A percentile compares a stretch with the other conserved stretches of the same genome.
phyloP scores from a whole-genome alignment of 2,329 filamentous ascomycete species.

The Cladosporium velox region DNA sequence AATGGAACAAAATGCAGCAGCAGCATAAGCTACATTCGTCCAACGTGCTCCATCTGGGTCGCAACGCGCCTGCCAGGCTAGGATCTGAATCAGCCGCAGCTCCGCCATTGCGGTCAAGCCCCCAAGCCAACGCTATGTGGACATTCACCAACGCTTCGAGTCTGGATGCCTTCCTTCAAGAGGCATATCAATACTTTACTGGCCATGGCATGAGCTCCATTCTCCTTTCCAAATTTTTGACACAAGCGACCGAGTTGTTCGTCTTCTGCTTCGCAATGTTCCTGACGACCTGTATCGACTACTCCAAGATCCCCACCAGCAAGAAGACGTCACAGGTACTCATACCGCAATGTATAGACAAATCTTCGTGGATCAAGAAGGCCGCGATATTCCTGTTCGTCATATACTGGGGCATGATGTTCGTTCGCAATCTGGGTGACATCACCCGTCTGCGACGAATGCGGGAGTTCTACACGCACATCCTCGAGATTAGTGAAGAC shows the following conservation, averaged over 20 bases:
- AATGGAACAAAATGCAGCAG: constrained; percentile 53
- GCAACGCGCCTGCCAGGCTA: background rate
- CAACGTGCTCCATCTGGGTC: constrained; percentile 1
- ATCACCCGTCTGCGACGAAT: constrained; percentile 71
- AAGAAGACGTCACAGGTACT: constrained; percentile 63
- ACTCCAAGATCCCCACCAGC: constrained; percentile 67
- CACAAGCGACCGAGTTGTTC: constrained; percentile 79
- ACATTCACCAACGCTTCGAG: constrained; percentile 91
- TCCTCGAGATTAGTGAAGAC: constrained; percentile 78
- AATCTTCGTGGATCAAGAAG: constrained; percentile 76
- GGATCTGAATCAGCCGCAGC: constrained; percentile 24
- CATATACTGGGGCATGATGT: constrained; percentile 81
- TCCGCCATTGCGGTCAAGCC: constrained; percentile 51
- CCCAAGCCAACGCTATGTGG: constrained; percentile 82
- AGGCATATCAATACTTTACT: constrained; percentile 84
- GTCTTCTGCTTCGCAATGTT: constrained; percentile 81
- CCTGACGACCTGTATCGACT: constrained; percentile 83
- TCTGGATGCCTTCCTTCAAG: constrained; percentile 80
- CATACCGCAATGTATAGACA: constrained; percentile 70
- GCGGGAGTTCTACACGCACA: constrained; percentile 80
- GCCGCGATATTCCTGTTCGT: constrained; percentile 80
- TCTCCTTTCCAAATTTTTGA: constrained; percentile 68
- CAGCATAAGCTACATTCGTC: constrained; percentile 47
- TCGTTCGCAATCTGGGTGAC: constrained; percentile 64
- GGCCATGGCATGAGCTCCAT: constrained; percentile 86